These are phyloP conservation scores for Boletus subparvulus DNA, from an alignment of 768 basidiomycete genomes.

Conservation along the genomic window DNA sequence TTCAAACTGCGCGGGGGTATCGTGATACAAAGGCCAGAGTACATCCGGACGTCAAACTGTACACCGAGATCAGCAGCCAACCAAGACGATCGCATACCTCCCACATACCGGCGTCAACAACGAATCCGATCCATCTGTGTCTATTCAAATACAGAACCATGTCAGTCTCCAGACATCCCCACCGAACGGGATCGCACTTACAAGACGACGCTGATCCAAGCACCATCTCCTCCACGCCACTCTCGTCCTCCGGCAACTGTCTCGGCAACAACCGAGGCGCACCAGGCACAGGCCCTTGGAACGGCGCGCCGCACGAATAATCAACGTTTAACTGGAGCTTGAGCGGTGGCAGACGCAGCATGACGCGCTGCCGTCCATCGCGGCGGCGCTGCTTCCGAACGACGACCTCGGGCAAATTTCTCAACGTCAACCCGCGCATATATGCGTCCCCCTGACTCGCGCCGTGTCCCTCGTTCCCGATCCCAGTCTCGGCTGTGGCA, in stretches of 20 bases:
- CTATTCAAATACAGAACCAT: background rate
- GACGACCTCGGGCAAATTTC: conserved; percentile 10
- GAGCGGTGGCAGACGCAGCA: conserved; percentile 14
- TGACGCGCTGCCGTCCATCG: conserved; percentile 1
- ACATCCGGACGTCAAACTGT: conserved; percentile 5
- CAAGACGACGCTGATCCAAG: conserved; percentile 7
- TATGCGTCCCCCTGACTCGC: conserved; percentile 1
- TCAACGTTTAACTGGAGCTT: conserved; percentile 5
- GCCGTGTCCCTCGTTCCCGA: no score
- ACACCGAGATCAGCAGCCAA: background rate
- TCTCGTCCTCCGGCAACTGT: conserved; percentile 27
- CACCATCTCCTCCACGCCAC: conserved; percentile 16
- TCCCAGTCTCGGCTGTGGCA: background rate
- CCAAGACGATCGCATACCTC: background rate
- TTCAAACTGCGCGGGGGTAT: conserved; percentile 21
- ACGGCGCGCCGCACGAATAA: background rate
- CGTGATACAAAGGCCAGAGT: conserved; percentile 27
- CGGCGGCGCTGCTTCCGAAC: background rate
- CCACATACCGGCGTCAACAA: conserved; percentile 21
- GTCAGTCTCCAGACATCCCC: background rate
- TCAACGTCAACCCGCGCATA: conserved; percentile 7
- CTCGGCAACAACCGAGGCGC: conserved; percentile 27
- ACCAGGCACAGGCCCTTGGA: conserved; percentile 9
- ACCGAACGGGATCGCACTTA: conserved; percentile 1
- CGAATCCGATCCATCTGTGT: conserved; percentile 2